Conservation (phyloP, 2,329 filamentous ascomycete species). For the Elsinoe necatrix region DNA sequence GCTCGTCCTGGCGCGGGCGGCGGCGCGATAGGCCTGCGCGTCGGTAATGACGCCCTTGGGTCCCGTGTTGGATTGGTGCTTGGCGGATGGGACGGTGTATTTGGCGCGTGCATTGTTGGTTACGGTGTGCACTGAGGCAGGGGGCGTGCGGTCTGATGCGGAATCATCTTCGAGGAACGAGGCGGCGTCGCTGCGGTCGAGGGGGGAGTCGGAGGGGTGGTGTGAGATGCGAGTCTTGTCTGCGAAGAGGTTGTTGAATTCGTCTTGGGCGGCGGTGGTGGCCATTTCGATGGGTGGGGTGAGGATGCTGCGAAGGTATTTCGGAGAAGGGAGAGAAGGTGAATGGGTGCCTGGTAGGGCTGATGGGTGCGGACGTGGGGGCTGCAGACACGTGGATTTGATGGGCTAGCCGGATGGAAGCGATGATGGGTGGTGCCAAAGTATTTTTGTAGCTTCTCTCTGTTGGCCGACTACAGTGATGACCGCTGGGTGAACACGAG, state of each 20-base stretch:
- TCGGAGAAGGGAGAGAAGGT: neutral
- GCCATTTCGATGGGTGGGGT: constrained; percentile 16
- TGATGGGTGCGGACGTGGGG: neutral
- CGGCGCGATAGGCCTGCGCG: constrained; percentile 57
- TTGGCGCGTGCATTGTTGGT: constrained; percentile 34
- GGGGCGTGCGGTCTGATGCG: constrained; percentile 29
- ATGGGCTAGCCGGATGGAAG: neutral
- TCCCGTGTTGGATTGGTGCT: constrained; percentile 64
- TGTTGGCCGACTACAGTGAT: too few species aligned
- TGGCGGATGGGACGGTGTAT: constrained; percentile 50
- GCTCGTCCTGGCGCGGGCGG: neutral
- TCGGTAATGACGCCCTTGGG: constrained; percentile 85
- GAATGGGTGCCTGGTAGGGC: constrained; percentile 11
- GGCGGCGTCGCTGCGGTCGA: constrained; percentile 34
- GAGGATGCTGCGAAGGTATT: neutral
- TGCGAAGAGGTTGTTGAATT: constrained; percentile 44
- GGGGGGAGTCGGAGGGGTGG: constrained; percentile 41
- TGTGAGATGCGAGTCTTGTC: constrained; percentile 36
- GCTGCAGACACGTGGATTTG: constrained; percentile 5
- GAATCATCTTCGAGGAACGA: constrained; percentile 34
- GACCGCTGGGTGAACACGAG: neutral
- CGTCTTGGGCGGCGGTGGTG: constrained; percentile 37
- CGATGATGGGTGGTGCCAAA: neutral
- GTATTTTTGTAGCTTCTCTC: too few species aligned
- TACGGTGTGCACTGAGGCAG: constrained; percentile 23